phyloP scores from a whole-genome alignment of 768 basidiomycete species.

The Termitomyces sp. region DNA sequence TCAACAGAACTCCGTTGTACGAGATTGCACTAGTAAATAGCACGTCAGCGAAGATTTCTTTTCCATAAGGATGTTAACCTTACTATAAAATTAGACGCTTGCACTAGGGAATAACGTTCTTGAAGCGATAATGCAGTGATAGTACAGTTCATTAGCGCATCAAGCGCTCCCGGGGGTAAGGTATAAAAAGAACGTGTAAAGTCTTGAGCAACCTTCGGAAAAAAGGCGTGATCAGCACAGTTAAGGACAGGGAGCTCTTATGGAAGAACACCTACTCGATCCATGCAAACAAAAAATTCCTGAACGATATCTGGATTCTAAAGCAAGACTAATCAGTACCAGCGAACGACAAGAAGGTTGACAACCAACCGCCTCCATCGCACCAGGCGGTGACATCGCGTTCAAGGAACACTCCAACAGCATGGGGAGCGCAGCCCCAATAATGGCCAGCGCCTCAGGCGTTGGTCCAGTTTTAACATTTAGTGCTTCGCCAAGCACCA shows the following conservation, averaged over 20 bases:
- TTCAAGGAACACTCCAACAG: slow-evolving; percentile 57
- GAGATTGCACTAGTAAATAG: slow-evolving; percentile 47
- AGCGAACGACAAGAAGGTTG: background rate
- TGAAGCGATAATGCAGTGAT: slow-evolving; percentile 63
- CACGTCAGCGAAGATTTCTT: background rate
- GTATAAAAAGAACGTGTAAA: slow-evolving; percentile 54
- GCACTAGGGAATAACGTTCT: slow-evolving; percentile 78
- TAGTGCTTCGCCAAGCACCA: slow-evolving; percentile 18
- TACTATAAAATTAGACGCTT: slow-evolving; percentile 82
- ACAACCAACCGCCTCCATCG: slow-evolving; percentile 64
- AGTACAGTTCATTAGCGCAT: slow-evolving; percentile 63
- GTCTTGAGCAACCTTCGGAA: slow-evolving; percentile 39
- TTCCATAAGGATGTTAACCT: slow-evolving; percentile 15
- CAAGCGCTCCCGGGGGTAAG: slow-evolving; percentile 54
- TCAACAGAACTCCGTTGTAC: slow-evolving; percentile 64
- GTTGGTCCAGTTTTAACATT: slow-evolving; percentile 47
- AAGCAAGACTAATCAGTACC: background rate
- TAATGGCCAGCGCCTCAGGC: slow-evolving; percentile 52
- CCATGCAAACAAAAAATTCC: slow-evolving; percentile 82
- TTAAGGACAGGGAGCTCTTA: background rate
- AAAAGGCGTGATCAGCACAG: background rate
- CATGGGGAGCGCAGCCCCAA: slow-evolving; percentile 51
- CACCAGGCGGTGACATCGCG: slow-evolving; percentile 50
- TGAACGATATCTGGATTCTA: slow-evolving; percentile 93
- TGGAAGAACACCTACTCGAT: slow-evolving; percentile 46